A percentile compares a stretch with the other conserved stretches of the same genome.
phyloP scores from a whole-genome alignment of 2,329 filamentous ascomycete species.

The Thielaviopsis musarum region DNA sequence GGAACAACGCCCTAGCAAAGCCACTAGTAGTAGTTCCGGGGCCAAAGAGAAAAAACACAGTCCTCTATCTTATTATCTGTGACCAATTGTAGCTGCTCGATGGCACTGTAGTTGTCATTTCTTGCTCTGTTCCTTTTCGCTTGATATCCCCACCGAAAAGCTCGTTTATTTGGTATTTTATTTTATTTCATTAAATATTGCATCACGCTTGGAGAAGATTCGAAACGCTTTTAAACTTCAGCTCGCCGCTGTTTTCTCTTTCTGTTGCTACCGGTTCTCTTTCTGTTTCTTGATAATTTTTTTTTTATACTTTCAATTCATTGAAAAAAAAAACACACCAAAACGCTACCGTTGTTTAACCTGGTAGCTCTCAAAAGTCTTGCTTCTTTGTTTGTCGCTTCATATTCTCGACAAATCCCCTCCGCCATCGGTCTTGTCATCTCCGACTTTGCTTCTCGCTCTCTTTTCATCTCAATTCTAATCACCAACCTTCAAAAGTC shows the following conservation, averaged over 20 bases:
- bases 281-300: neutral
- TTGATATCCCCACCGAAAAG: neutral
- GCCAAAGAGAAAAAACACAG: neutral
- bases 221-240: neutral
- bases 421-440: neutral
- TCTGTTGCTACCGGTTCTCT: neutral
- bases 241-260: neutral
- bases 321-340: neutral
- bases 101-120: neutral
- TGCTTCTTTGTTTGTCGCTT: neutral
- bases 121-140: neutral
- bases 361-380: neutral
- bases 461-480: neutral
- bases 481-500: neutral
- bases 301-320: neutral
- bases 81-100: constrained; percentile 4
- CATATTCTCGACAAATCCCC: neutral
- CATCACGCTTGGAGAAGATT: neutral
- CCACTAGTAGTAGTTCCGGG: neutral
- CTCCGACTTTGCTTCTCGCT: neutral
- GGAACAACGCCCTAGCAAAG: neutral
- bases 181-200: neutral
- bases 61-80: constrained; percentile 9
- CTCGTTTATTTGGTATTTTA: neutral
- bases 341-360: neutral